Percentiles rank a stretch among this genome's conserved stretches.
Conservation (phyloP, 2,329 filamentous ascomycete genomes). For the Emmonsiellopsis sp. region DNA sequence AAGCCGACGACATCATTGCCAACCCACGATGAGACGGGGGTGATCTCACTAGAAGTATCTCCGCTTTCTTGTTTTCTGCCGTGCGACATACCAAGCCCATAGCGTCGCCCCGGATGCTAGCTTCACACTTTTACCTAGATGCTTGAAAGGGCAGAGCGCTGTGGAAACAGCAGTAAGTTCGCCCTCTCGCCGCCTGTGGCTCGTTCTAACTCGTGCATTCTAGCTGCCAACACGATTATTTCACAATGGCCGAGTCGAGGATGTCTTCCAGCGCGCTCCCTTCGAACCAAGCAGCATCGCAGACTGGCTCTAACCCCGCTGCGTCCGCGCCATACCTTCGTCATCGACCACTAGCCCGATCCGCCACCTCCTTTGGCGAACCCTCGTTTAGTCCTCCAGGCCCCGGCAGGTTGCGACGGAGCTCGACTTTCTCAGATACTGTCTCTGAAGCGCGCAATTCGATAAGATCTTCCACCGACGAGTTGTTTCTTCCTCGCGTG, state of each 20-base stretch:
- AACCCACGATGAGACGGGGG: not conserved
- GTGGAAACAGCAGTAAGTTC: not conserved
- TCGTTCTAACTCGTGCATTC: not conserved
- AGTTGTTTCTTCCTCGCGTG: constrained; percentile 54
- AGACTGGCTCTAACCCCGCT: constrained; percentile 7
- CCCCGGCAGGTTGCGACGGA: constrained; percentile 48
- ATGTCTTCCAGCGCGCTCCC: not conserved
- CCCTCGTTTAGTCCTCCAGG: constrained; percentile 9
- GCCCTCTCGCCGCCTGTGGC: not conserved
- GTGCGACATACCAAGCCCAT: not conserved
- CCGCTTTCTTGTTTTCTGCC: not conserved
- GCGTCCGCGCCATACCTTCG: constrained; percentile 19
- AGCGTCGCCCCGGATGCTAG: not conserved
- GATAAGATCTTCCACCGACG: constrained; percentile 57
- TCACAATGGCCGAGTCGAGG: not conserved
- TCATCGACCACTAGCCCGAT: constrained; percentile 25
- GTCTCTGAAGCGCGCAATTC: constrained; percentile 57
- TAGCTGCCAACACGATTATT: not conserved
- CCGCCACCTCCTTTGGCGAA: constrained; percentile 29
- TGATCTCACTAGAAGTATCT: not conserved
- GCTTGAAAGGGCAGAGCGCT: not conserved
- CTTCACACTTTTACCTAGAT: not conserved
- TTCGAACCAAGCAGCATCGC: not conserved
- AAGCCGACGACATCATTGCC: not conserved
- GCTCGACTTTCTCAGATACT: constrained; percentile 71